Percentiles rank a stretch among this genome's conserved stretches.
Evolutionary conservation across 1,139 yeast genomes (phyloP).

Genomic region (Pichia sp.): DNA sequence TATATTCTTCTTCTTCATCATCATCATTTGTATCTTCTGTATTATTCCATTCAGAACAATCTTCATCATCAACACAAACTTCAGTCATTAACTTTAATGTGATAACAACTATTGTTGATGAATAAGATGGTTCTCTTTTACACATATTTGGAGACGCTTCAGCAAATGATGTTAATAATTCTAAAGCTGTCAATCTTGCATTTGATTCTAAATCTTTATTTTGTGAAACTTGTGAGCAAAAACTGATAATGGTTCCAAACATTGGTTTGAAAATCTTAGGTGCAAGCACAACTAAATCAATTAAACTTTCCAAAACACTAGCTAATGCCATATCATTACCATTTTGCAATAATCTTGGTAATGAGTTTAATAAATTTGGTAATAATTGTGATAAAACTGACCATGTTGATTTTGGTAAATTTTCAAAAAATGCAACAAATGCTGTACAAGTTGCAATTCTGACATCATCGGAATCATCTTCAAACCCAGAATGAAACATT

Average conservation of each 20-base stretch:
- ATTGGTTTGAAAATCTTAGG: constrained; percentile 90
- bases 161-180: constrained; percentile 79
- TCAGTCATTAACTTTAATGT: constrained; percentile 87
- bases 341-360: constrained; percentile 74
- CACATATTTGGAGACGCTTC: constrained; percentile 97
- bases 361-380: constrained; percentile 76
- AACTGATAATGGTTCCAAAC: constrained; percentile 80
- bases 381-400: constrained; percentile 65
- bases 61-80: constrained; percentile 73
- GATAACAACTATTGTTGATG: constrained; percentile 63
- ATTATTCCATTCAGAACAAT: constrained; percentile 64
- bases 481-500: constrained; percentile 71
- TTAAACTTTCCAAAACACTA: constrained; percentile 79
- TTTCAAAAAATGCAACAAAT: constrained; percentile 82
- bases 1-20: constrained; percentile 76
- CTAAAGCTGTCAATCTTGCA: constrained; percentile 82
- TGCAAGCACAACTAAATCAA: constrained; percentile 86
- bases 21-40: constrained; percentile 63
- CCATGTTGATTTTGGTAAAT: constrained; percentile 75
- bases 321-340: constrained; percentile 80
- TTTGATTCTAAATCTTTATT: constrained; percentile 71
- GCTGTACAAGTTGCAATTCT: constrained; percentile 90
- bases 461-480: constrained; percentile 71
- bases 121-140: constrained; percentile 66
- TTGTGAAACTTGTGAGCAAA: constrained; percentile 74